Percentiles rank a stretch among this genome's conserved stretches.
phyloP scores from a whole-genome alignment of 2,329 filamentous ascomycete species.

The Aspergillus thermomutatus region DNA sequence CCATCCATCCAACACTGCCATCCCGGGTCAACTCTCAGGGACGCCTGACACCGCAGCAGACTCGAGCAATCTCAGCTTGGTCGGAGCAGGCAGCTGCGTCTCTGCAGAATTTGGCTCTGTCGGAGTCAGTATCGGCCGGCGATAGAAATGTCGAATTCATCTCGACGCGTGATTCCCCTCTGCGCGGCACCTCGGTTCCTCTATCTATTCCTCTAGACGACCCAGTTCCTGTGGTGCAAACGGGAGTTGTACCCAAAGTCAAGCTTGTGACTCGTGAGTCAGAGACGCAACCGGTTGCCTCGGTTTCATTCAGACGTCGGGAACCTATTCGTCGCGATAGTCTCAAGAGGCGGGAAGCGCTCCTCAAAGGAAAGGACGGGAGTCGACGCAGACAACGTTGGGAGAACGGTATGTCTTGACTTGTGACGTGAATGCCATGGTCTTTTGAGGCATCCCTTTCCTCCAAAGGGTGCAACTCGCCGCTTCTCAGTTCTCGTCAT shows the following conservation, averaged over 20 bases:
- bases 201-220: conserved; percentile 76
- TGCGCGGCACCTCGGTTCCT: conserved; percentile 56
- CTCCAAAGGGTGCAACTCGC: background rate
- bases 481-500: background rate
- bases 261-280: conserved; percentile 16
- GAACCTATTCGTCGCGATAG: conserved; percentile 59
- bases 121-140: conserved; percentile 19
- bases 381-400: conserved; percentile 80
- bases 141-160: conserved; percentile 49
- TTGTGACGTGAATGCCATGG: background rate
- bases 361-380: conserved; percentile 88
- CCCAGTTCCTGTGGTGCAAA: conserved; percentile 27
- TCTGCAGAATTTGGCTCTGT: conserved; percentile 33
- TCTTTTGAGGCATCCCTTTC: background rate
- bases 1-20: conserved; percentile 39
- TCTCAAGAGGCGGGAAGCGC: conserved; percentile 64
- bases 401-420: conserved; percentile 74
- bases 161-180: conserved; percentile 39
- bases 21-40: conserved; percentile 22
- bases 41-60: conserved; percentile 34
- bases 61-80: conserved; percentile 66
- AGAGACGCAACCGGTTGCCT: conserved; percentile 26
- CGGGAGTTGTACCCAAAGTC: conserved; percentile 27
- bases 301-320: conserved; percentile 49
- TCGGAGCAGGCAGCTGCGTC: conserved; percentile 48